Conservation (phyloP, 768 basidiomycete genomes). For the Pleurotus djamor region DNA sequence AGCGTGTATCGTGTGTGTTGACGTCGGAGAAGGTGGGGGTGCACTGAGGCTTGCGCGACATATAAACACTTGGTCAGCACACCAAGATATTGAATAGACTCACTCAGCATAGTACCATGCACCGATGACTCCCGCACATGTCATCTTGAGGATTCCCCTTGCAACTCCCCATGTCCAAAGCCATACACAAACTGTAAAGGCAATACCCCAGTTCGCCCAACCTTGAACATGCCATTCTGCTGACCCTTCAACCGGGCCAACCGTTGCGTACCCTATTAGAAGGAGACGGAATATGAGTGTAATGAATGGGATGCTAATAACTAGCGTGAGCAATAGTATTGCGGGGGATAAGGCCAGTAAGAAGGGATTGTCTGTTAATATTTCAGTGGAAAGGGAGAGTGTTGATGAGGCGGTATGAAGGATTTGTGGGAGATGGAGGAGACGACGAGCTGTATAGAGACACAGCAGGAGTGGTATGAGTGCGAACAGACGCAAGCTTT, state of each 20-base stretch:
- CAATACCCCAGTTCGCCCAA: constrained; percentile 40
- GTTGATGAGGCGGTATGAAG: constrained; percentile 65
- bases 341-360: constrained; percentile 73
- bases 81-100: constrained; percentile 16
- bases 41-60: constrained; percentile 22
- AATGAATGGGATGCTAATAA: constrained; percentile 77
- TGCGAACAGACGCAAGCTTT: constrained; percentile 76
- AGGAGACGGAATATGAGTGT: constrained; percentile 78
- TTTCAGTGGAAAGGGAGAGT: constrained; percentile 59
- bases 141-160: constrained; percentile 73
- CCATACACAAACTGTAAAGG: constrained; percentile 59
- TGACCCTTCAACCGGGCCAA: constrained; percentile 18
- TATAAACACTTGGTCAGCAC: background rate
- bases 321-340: constrained; percentile 63
- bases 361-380: constrained; percentile 72
- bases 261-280: constrained; percentile 54
- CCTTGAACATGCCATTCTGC: constrained; percentile 38
- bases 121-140: constrained; percentile 81
- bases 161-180: constrained; percentile 80
- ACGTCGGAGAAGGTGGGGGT: constrained; percentile 46
- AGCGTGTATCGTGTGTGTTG: constrained; percentile 74
- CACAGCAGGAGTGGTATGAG: constrained; percentile 71
- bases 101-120: constrained; percentile 84
- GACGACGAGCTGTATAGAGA: constrained; percentile 66
- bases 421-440: constrained; percentile 68